Base-by-base conservation (phyloP, 164 flowering plant species). In the Stephania yunnanensis region DNA sequence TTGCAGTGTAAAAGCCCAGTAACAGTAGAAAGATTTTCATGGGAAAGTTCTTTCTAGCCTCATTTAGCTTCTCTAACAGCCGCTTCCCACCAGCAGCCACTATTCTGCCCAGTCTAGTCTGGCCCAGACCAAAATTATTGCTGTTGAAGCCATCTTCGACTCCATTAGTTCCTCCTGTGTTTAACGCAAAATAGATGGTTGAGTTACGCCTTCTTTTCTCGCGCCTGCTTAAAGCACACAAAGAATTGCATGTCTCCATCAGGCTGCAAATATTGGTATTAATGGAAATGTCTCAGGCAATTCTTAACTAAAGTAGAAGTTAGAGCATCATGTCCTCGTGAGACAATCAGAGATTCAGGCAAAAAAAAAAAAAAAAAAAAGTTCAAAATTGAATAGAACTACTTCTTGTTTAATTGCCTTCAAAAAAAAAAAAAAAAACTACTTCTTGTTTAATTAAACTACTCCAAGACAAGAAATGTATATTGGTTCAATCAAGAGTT, bases 1-100 rank as follows among this genome's bases (percentile, higher is more conserved):
- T 94, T n/a, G 98, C 95, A 1, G 97, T 92, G 84, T 94, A 94
- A 82, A 94, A 94, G 46, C 98, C 98, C 74, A 92, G 77, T 20
- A 94, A 82, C 9, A 94, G 86, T 31, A 94, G 95, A 80, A 94
- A 94, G 74, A 92, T 75, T 82, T 94, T 94, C 95, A 89, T 86
- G 52, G 97, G 98, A 72, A 92, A 84, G 78, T 92, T 92, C 74
- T 85, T 94, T 77, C 98, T 86, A 13, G 98, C 89, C 30, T 87
- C 83, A 80, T 91, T 94, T 31, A 94, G 84, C 83, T 87, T 94
- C 74, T 80, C 85, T 73, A 94, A 76, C n/a, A 92, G 83, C 86
- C 85, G 90, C 71, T 84, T 89, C 31, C 90, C 93, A 22, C 89
- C 92, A 13, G 92, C 91, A 81, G 85, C 84, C 64, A 89, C 91